Conservation (phyloP, 768 basidiomycete genomes). For the Leccinum subtestaceum region DNA sequence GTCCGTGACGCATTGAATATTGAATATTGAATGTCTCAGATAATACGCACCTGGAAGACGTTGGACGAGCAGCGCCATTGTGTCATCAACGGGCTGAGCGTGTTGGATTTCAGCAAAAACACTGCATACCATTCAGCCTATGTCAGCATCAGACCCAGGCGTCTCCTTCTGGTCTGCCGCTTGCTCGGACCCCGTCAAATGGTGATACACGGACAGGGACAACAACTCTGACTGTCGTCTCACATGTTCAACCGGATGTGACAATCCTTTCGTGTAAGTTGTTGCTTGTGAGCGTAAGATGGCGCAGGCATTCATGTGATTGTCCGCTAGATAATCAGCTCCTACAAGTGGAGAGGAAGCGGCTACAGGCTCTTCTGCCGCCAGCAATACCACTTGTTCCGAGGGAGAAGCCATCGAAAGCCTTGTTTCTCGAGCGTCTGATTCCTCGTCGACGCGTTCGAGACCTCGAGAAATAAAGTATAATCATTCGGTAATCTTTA, state of each 20-base stretch:
- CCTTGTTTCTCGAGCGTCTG: constrained; percentile 6
- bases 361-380: background rate
- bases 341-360: background rate
- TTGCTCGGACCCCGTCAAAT: background rate
- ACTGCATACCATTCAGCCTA: background rate
- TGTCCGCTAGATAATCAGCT: constrained; percentile 7
- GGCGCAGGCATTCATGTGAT: background rate
- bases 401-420: constrained; percentile 1
- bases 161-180: background rate
- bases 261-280: constrained; percentile 5
- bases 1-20: background rate
- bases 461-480: background rate
- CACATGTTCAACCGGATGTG: background rate
- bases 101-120: background rate
- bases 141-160: background rate
- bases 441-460: constrained; percentile 12
- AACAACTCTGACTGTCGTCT: background rate
- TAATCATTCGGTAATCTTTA: background rate
- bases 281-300: background rate
- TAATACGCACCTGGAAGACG: background rate
- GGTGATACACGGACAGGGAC: background rate
- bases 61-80: background rate
- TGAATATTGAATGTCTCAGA: constrained; percentile 9
- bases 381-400: constrained; percentile 3
- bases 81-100: constrained; percentile 1